Conservation (phyloP, 106 monocot species). For the Platanthera zijinensis region DNA sequence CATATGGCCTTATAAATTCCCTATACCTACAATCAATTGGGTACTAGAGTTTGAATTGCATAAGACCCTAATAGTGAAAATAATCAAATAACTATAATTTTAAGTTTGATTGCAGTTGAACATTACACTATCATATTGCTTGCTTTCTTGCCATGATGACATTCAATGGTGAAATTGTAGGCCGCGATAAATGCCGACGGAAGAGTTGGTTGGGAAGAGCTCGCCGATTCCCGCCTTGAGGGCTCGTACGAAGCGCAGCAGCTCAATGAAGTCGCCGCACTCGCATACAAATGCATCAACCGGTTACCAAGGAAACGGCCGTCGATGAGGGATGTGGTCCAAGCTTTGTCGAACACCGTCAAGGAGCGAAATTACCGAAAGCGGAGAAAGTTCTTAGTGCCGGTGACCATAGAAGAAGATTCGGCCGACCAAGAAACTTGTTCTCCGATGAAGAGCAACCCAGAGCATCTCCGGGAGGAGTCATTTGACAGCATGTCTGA, state of each 20-base stretch:
- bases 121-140: no score
- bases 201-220: slow-evolving; percentile 74
- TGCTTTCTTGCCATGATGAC: not conserved
- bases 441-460: not conserved
- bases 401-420: slow-evolving; percentile 14
- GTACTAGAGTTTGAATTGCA: no score
- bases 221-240: slow-evolving; percentile 52
- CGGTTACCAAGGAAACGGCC: slow-evolving; percentile 49
- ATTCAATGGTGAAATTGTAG: slow-evolving; percentile 16
- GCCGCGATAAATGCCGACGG: slow-evolving; percentile 74
- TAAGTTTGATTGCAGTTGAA: no score
- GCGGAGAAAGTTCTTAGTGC: slow-evolving; percentile 13
- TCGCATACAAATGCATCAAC: slow-evolving; percentile 73
- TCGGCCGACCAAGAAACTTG: slow-evolving; percentile 17
- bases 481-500: slow-evolving; percentile 48
- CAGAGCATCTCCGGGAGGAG: slow-evolving; percentile 39
- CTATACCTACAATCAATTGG: no score
- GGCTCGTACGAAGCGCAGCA: slow-evolving; percentile 43
- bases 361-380: slow-evolving; percentile 27
- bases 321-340: slow-evolving; percentile 75
- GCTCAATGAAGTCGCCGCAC: slow-evolving; percentile 44
- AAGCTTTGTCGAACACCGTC: slow-evolving; percentile 29
- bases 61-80: no score
- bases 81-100: no score
- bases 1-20: no score